Conservation (phyloP, 2,329 filamentous ascomycete species). For the Byssothecium circinans region DNA sequence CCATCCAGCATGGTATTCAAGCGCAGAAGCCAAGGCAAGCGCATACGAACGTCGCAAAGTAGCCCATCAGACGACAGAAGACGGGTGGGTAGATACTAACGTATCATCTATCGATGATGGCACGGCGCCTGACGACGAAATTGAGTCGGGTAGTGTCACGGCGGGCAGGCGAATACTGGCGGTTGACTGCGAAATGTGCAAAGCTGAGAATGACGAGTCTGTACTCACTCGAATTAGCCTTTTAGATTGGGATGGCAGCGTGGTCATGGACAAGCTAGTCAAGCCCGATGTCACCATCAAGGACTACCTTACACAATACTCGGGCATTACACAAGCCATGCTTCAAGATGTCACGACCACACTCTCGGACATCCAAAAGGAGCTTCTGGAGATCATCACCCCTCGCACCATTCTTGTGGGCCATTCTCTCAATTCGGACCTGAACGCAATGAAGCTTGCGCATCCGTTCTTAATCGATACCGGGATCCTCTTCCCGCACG, state of each 20-base stretch:
- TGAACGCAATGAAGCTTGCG: conserved; percentile 79
- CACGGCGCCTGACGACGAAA: conserved; percentile 66
- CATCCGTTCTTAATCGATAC: conserved; percentile 96
- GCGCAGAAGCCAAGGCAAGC: conserved; percentile 58
- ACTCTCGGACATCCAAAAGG: conserved; percentile 77
- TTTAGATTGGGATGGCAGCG: conserved; percentile 79
- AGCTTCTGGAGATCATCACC: conserved; percentile 71
- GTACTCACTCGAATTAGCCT: conserved; percentile 89
- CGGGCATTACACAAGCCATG: conserved; percentile 87
- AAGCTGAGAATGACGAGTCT: conserved; percentile 76
- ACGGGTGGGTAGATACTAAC: conserved; percentile 82
- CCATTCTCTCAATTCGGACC: conserved; percentile 80
- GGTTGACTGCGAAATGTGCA: conserved; percentile 97
- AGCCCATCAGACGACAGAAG: conserved; percentile 50
- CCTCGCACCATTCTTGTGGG: conserved; percentile 74
- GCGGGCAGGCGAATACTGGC: conserved; percentile 77
- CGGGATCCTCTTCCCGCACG: conserved; percentile 84
- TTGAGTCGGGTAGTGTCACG: conserved; percentile 80
- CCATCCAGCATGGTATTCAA: conserved; percentile 73
- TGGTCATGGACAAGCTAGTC: conserved; percentile 86
- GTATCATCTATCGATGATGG: conserved; percentile 69
- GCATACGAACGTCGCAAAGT: conserved; percentile 57
- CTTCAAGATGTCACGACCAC: conserved; percentile 82
- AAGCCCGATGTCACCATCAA: conserved; percentile 85
- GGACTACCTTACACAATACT: conserved; percentile 87